phyloP scores from a whole-genome alignment of 2,329 filamentous ascomycete species.

The Clonostachys solani region DNA sequence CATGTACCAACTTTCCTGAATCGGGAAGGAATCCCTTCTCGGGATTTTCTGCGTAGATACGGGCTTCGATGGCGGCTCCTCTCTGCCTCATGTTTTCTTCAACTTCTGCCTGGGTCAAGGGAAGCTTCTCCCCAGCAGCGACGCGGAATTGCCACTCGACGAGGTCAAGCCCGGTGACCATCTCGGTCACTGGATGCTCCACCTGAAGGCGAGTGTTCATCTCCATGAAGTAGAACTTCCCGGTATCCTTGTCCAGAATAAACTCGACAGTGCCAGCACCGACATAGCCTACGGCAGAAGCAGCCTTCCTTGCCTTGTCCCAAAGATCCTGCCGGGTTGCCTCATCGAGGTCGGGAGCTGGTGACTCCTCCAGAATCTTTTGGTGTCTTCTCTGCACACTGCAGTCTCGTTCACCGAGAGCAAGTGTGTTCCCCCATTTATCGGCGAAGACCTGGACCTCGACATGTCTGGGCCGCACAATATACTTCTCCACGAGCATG shows the following conservation, averaged over 20 bases:
- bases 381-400: conserved; percentile 84
- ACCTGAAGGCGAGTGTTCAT: conserved; percentile 90
- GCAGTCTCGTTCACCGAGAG: conserved; percentile 86
- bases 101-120: conserved; percentile 57
- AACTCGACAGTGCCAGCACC: conserved; percentile 89
- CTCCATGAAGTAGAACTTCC: conserved; percentile 79
- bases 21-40: conserved; percentile 90
- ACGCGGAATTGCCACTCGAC: conserved; percentile 95
- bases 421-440: conserved; percentile 70
- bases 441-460: conserved; percentile 92
- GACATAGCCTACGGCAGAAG: conserved; percentile 78
- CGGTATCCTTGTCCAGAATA: conserved; percentile 78
- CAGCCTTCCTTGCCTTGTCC: conserved; percentile 61
- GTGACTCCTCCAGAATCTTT: conserved; percentile 87
- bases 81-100: conserved; percentile 68
- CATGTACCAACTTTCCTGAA: conserved; percentile 81
- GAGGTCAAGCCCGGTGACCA: conserved; percentile 67
- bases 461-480: conserved; percentile 75
- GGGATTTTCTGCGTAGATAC: conserved; percentile 95
- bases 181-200: conserved; percentile 86
- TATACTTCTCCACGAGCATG: conserved; percentile 82
- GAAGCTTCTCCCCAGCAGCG: conserved; percentile 52
- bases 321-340: conserved; percentile 57
- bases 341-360: conserved; percentile 64
- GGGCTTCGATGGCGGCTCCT: conserved; percentile 89